Conservation (phyloP, 139 green algal species). For the Volvox africanus region DNA sequence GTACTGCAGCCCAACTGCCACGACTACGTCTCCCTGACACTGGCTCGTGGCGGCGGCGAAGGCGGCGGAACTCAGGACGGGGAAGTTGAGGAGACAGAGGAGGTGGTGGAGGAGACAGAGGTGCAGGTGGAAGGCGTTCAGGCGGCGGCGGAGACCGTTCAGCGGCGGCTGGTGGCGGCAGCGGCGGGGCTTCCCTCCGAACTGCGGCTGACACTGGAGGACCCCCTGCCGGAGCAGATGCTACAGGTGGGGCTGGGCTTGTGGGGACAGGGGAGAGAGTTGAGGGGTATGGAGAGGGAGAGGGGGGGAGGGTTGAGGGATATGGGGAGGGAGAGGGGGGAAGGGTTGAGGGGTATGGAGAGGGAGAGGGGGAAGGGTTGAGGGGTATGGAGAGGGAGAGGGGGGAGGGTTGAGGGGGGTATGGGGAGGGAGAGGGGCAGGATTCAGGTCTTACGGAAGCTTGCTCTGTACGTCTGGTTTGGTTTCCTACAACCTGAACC, state of each 20-base stretch:
- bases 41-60: not conserved
- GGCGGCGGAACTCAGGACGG: not conserved
- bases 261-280: not conserved
- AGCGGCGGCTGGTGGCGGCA: slow-evolving; percentile 46
- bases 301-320: not conserved
- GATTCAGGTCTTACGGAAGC: not conserved
- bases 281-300: not conserved
- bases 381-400: not conserved
- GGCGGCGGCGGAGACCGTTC: slow-evolving; percentile 42
- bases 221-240: slow-evolving; percentile 51
- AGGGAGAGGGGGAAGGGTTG: not conserved
- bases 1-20: slow-evolving; percentile 50
- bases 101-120: slow-evolving; percentile 6
- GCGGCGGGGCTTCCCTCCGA: not conserved
- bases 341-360: not conserved
- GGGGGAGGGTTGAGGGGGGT: not conserved
- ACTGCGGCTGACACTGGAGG: slow-evolving; percentile 36
- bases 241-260: slow-evolving; percentile 28
- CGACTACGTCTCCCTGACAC: slow-evolving; percentile 60
- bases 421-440: not conserved
- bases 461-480: too few species aligned
- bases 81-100: not conserved
- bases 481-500: too few species aligned
- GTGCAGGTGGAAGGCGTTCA: slow-evolving; percentile 10
- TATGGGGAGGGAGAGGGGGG: not conserved